A percentile compares a stretch with the other conserved stretches of the same genome.
phyloP scores from a whole-genome alignment of 1,139 yeast species.

The Meyerozyma guilliermondii region DNA sequence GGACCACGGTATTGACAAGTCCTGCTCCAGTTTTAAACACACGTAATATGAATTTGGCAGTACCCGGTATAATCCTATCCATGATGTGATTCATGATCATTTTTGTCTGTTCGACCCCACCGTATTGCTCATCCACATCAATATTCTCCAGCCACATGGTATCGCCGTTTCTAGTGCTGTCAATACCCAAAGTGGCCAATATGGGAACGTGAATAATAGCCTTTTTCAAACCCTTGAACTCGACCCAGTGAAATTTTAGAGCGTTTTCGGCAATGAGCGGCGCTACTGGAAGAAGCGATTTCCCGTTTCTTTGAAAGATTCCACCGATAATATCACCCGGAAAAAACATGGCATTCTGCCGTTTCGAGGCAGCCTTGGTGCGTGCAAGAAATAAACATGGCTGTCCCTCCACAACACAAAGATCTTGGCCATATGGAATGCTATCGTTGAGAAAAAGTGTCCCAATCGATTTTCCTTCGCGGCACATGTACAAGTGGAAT shows the following conservation, averaged over 20 bases:
- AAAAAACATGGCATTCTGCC: constrained; percentile 20
- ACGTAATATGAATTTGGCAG: not conserved
- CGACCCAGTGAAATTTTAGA: constrained; percentile 22
- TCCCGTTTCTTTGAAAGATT: constrained; percentile 10
- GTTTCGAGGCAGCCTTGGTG: constrained; percentile 18
- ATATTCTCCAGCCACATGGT: not conserved
- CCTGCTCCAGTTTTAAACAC: not conserved
- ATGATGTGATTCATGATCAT: constrained; percentile 2
- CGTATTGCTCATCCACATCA: constrained; percentile 1
- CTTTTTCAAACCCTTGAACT: constrained; percentile 13
- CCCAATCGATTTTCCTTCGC: not conserved
- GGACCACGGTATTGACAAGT: not conserved
- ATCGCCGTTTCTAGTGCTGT: constrained; percentile 15
- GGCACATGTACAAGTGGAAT: constrained; percentile 7
- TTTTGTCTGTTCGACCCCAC: constrained; percentile 3
- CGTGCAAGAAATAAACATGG: constrained; percentile 15
- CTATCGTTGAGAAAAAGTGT: constrained; percentile 3
- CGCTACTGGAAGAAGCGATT: constrained; percentile 7
- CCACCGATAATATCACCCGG: constrained; percentile 26
- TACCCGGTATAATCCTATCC: not conserved
- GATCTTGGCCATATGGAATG: constrained; percentile 1
- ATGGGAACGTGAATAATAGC: constrained; percentile 25
- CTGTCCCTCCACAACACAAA: not conserved
- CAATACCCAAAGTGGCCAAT: constrained; percentile 26
- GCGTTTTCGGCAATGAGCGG: constrained; percentile 28